Evolutionary conservation across 2,329 filamentous ascomycete genomes (phyloP), one percentile per base, ranked within the genome.

Genomic region (Daldinia eschscholtzii): DNA sequence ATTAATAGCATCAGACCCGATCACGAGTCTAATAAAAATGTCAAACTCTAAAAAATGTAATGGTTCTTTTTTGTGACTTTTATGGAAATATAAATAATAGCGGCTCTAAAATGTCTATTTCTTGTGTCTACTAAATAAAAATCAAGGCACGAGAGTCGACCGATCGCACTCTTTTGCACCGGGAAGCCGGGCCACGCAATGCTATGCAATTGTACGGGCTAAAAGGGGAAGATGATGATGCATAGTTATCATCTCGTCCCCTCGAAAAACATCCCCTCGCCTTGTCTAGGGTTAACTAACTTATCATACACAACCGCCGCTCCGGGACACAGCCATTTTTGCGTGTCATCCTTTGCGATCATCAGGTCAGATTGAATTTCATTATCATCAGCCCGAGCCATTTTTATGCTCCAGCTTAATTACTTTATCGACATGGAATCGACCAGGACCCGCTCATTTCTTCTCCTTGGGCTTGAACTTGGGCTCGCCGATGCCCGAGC

Each of bases 401-500:
- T 10, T 35, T 10, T 35, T 7, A 6, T 23, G 20, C 20, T 23
- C 20, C 20, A 23, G 33, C 33, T 10, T 35, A 35, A 35, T 35
- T 42, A 41, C 28, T 13, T 57, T 57, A n/a, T 30, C 6, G 50
- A 20, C 20, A 13, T 13, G 1, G 35, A 15, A 39, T 9, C 13
- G 33, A 35, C 6, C 2, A 10, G 6, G 33, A 7, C 33, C 13
- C 37, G 44, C 58, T 64, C 70, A 75, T 58, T 89, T 89, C 85
- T 66, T 93, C 71, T 88, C 89, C 85, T 70, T 93, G 72, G 89
- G 85, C 67, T 85, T 88, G 80, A 96, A 92, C 84, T 91, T 92
- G 76, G 93, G 92, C 80, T 89, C 86, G 70, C 94, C 95, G 80
- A 98, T 96, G 82, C 95, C 93, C 77, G 84, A 85, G 66, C 96